Conservation (phyloP, 2,329 filamentous ascomycete species). For the Falciphora oryzae region DNA sequence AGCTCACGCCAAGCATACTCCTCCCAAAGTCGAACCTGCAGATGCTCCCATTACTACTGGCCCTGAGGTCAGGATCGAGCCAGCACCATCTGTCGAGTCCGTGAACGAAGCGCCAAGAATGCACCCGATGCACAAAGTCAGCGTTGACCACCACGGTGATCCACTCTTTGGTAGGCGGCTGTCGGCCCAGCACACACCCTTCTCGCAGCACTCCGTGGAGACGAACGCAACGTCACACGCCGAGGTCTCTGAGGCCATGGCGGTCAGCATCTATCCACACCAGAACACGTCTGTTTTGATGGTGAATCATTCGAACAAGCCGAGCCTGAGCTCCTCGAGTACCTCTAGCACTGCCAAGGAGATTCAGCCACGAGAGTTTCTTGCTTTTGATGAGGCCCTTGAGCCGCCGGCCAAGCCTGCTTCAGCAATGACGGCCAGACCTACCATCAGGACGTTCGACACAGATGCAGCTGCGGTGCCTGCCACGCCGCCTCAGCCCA, state of each 20-base stretch:
- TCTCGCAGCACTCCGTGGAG: conserved; percentile 56
- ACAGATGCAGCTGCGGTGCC: conserved; percentile 32
- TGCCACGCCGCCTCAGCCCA: conserved; percentile 46
- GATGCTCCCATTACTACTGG: background rate
- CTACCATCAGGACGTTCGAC: conserved; percentile 30
- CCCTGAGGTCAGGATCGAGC: conserved; percentile 23
- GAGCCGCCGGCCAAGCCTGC: conserved; percentile 20
- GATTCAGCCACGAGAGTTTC: conserved; percentile 1
- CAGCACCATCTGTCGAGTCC: conserved; percentile 28
- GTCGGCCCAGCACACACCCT: conserved; percentile 54
- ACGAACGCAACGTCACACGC: conserved; percentile 47
- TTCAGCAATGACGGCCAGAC: conserved; percentile 19
- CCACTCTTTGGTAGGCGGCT: conserved; percentile 46
- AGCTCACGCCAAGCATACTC: background rate
- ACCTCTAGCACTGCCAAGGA: conserved; percentile 13
- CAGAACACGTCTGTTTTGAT: conserved; percentile 59
- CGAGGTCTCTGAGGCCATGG: conserved; percentile 57
- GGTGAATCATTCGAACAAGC: conserved; percentile 49
- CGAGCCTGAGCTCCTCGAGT: conserved; percentile 37
- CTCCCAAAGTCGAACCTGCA: background rate
- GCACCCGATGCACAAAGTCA: conserved; percentile 25
- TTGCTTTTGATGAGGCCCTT: conserved; percentile 14
- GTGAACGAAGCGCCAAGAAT: conserved; percentile 13
- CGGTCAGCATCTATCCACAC: conserved; percentile 57
- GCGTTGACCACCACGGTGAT: conserved; percentile 48